A percentile compares a stretch with the other conserved stretches of the same genome.
Conservation (phyloP, 169 alveolate species). For the Eimeria sp. region DNA sequence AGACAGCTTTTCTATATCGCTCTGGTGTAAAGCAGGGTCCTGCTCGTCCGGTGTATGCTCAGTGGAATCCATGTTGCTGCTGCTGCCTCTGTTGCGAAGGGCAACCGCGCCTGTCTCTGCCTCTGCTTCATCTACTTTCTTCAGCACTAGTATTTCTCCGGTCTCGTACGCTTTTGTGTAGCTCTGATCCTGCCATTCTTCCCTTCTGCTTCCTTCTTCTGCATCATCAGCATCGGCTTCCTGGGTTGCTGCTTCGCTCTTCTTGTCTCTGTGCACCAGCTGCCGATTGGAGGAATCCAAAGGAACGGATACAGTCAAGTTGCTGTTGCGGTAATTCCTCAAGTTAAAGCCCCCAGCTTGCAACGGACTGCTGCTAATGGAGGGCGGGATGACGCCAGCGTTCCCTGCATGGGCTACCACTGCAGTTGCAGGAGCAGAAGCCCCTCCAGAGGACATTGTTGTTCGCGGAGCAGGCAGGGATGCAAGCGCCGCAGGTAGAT, state of each 20-base stretch:
- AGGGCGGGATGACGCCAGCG: conserved; percentile 3
- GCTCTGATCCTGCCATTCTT: neutral
- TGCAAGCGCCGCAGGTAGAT: too few species aligned
- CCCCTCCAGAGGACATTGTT: too few species aligned
- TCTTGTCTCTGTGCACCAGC: neutral
- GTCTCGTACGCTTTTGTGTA: neutral
- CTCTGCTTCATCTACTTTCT: neutral
- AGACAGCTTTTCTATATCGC: too few species aligned
- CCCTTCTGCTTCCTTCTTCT: neutral
- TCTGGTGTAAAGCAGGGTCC: too few species aligned
- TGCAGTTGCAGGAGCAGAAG: too few species aligned
- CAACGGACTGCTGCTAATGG: neutral
- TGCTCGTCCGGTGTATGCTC: too few species aligned
- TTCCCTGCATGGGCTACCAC: too few species aligned
- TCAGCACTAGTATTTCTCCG: neutral
- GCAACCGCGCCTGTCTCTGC: neutral
- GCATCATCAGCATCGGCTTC: neutral
- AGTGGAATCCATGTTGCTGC: too few species aligned
- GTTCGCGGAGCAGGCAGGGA: too few species aligned
- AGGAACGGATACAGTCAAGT: neutral
- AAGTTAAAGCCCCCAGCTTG: neutral
- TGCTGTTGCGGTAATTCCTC: conserved; percentile 1
- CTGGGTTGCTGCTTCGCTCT: neutral
- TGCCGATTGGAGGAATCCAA: neutral
- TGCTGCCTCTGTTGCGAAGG: neutral